Percentiles rank a stretch among this genome's conserved stretches.
Conservation (phyloP, 2,329 filamentous ascomycete genomes). For the Venturia aucupariae region DNA sequence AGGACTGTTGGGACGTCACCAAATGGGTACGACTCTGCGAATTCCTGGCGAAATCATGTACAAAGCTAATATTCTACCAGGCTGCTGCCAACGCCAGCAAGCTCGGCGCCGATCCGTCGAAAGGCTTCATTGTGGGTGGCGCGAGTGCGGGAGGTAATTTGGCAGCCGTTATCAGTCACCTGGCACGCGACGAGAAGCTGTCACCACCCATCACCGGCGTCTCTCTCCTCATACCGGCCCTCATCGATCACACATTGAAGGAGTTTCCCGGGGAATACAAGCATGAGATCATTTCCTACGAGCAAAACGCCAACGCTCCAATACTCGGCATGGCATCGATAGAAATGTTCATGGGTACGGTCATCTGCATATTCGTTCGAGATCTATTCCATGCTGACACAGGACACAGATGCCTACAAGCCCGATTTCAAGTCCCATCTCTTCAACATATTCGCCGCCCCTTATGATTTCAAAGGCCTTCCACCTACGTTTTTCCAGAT, state of each 20-base stretch:
- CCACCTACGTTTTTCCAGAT: slow-evolving; percentile 16
- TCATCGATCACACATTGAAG: slow-evolving; percentile 16
- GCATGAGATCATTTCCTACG: slow-evolving; percentile 3
- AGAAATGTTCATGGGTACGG: background rate
- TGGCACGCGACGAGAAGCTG: slow-evolving; percentile 12
- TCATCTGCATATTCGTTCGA: background rate
- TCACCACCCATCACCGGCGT: slow-evolving; percentile 12
- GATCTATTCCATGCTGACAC: background rate
- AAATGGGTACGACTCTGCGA: slow-evolving; percentile 28
- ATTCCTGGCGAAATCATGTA: too few species aligned
- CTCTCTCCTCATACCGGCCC: slow-evolving; percentile 13
- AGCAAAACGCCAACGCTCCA: slow-evolving; percentile 13
- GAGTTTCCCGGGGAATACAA: slow-evolving; percentile 11
- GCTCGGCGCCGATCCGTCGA: slow-evolving; percentile 33
- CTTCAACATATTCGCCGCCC: slow-evolving; percentile 9
- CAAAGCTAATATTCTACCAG: background rate
- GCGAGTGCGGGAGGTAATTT: slow-evolving; percentile 45
- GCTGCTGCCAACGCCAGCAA: slow-evolving; percentile 20
- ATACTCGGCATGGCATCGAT: slow-evolving; percentile 2
- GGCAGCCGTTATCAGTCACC: slow-evolving; percentile 32
- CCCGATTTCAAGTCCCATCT: slow-evolving; percentile 12
- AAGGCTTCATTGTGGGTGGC: slow-evolving; percentile 43
- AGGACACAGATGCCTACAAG: background rate
- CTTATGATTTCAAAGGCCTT: slow-evolving; percentile 12
- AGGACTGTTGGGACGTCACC: slow-evolving; percentile 40